These are phyloP conservation scores for Leersia perrieri DNA, from an alignment of 176 grass and related monocot species.

Conservation along the genomic window DNA sequence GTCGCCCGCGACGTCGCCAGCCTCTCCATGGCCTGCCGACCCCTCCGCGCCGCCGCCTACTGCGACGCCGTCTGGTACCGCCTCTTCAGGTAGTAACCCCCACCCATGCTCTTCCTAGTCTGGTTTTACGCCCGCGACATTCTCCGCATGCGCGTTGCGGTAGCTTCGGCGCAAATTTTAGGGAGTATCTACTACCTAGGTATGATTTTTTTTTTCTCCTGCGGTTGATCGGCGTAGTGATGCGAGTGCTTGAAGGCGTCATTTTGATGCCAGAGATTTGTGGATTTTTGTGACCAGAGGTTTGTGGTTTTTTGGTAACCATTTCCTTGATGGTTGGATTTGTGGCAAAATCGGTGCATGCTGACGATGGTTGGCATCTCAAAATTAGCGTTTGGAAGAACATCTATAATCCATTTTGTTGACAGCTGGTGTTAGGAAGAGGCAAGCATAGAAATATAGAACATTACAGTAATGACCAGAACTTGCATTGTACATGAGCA, in stretches of 20 bases:
- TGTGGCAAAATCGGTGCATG: not conserved
- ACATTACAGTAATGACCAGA: not conserved
- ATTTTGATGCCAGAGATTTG: not conserved
- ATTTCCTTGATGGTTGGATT: too few relatives aligned
- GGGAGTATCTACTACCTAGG: not conserved
- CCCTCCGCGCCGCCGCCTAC: constrained; percentile 54
- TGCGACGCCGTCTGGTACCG: constrained; percentile 72
- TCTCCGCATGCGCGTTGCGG: not conserved
- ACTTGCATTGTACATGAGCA: not conserved
- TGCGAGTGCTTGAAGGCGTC: not conserved
- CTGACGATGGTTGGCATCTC: not conserved
- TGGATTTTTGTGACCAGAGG: not conserved
- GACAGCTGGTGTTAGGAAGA: not conserved
- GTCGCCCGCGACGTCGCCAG: constrained; percentile 56
- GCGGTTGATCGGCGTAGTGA: not conserved
- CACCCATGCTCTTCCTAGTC: not conserved
- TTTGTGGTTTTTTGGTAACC: not conserved
- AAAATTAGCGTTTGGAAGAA: not conserved
- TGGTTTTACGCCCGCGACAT: not conserved
- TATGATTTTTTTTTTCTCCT: not conserved
- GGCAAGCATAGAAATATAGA: too few relatives aligned
- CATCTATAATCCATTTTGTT: not conserved
- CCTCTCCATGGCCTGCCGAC: constrained; percentile 64
- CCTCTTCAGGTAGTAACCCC: constrained; percentile 52
- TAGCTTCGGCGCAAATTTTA: not conserved